Conservation (phyloP, 2,329 filamentous ascomycete genomes). For the Colletotrichum tamarilloi region DNA sequence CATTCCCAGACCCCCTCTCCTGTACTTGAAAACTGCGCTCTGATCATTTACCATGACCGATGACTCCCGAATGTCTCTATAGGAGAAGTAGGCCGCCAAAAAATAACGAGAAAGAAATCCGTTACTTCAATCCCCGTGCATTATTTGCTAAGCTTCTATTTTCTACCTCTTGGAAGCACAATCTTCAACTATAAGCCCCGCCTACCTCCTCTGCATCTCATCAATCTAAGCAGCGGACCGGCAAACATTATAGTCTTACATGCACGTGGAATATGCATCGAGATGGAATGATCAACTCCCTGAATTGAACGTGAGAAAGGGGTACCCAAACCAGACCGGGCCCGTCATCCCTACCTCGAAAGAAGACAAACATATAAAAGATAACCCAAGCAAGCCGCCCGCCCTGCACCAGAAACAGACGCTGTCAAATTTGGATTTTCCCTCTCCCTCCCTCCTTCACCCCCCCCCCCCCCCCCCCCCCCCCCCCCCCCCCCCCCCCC, state of each 20-base stretch:
- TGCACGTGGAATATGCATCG: constrained; percentile 11
- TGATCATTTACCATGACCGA: neutral
- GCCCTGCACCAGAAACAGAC: neutral
- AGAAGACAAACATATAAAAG: neutral
- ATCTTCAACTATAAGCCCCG: neutral
- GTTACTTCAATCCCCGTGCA: neutral
- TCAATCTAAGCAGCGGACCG: neutral
- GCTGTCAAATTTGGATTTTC: neutral
- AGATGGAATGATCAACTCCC: constrained; percentile 16
- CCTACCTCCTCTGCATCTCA: neutral
- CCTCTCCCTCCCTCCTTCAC: neutral
- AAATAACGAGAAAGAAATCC: neutral
- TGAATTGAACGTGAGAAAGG: constrained; percentile 7
- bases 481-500: too few species aligned
- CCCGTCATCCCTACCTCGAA: neutral
- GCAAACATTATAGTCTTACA: constrained; percentile 15
- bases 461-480: too few species aligned
- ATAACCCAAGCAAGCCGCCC: constrained; percentile 1
- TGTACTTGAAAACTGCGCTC: too few species aligned
- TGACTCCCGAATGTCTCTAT: neutral
- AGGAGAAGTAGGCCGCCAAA: neutral
- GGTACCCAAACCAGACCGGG: constrained; percentile 18
- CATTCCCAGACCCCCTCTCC: too few species aligned
- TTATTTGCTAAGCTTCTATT: neutral
- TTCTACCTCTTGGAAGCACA: neutral